Base-by-base conservation (phyloP, 305 asterid genomes). In the Solanum hybrid region DNA sequence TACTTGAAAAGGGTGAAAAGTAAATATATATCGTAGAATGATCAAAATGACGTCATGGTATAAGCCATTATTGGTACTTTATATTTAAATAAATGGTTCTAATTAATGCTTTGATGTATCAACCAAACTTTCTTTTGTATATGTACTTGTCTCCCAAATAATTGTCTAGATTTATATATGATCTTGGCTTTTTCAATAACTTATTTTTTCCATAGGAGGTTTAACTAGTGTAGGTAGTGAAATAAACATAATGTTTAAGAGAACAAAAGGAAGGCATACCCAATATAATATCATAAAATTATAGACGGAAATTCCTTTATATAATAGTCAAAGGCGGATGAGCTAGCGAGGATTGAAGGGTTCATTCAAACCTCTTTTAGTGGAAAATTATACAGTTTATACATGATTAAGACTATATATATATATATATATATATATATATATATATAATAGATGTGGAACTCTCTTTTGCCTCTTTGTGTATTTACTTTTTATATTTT, bases 61-160 rank as follows among this genome's bases (percentile, higher is more conserved):
- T 57, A 57, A 57, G 69, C 69, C 24, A 18, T 57, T 6, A 57
- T 96, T 92, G 3, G 3, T 8, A 90, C 79, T 77, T 9, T 20
- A 34, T 20, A 9, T 14, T 10, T 20, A 77, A 77, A 77, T 77
- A 10, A 77, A 34, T 77, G 5, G 2, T 2, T 34, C 8, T 34
- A 33, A 16, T 76, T 34, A 20, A 16, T 76, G 42, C 8, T 69
- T 10, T 22, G 73, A 64, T 64, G 11, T 8, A 61, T 61, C n/a
- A 20, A 20, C 4, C 71, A 61, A 61, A 3, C 24, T 61, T 61
- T 61, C 1, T 61, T 57, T 18, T 61, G 5, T 2, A 4, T 61
- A 61, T 20, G 71, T 61, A 61, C 71, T 20, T n/a, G 3, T 12
- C 5, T n/a, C 14, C 75, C 13, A 67, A n/a, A 67, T 9, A 67